Evolutionary conservation across 164 flowering plant species (phyloP).

Genomic region (Malania oleifera): DNA sequence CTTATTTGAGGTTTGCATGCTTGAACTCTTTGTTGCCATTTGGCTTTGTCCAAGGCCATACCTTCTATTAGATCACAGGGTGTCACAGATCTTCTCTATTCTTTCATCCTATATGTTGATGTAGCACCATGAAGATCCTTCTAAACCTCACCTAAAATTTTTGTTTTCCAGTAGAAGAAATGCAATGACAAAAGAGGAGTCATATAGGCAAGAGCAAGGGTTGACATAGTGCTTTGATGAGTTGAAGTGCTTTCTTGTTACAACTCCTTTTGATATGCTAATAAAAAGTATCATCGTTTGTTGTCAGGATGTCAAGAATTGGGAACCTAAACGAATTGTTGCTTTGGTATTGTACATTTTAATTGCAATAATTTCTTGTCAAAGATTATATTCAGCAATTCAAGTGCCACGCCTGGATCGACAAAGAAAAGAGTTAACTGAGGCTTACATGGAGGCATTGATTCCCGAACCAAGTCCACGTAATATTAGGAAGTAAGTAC

Average conservation of each 20-base stretch:
- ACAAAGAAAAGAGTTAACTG: slow-evolving; percentile 56
- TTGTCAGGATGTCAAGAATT: slow-evolving; percentile 69
- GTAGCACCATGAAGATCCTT: no score
- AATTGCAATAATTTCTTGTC: slow-evolving; percentile 52
- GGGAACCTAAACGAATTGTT: slow-evolving; percentile 75
- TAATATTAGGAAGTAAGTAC: slow-evolving; percentile 67
- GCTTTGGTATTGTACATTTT: slow-evolving; percentile 53
- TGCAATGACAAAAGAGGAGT: not conserved
- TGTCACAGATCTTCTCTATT: no score
- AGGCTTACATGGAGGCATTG: slow-evolving; percentile 95
- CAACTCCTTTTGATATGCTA: not conserved
- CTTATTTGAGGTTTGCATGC: no score
- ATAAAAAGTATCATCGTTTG: slow-evolving; percentile 4
- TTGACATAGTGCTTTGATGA: not conserved
- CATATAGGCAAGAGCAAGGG: no score
- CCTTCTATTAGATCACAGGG: no score
- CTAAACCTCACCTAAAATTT: no score
- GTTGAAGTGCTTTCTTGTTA: not conserved
- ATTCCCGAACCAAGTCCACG: slow-evolving; percentile 87
- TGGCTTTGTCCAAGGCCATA: no score
- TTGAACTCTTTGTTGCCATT: no score
- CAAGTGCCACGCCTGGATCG: slow-evolving; percentile 45
- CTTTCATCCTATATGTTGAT: no score
- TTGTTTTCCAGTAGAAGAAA: no score
- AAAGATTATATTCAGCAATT: slow-evolving; percentile 45